These are phyloP conservation scores for Forsythia suspensa DNA, from an alignment of 257 asterid genomes.

Conservation along the genomic window DNA sequence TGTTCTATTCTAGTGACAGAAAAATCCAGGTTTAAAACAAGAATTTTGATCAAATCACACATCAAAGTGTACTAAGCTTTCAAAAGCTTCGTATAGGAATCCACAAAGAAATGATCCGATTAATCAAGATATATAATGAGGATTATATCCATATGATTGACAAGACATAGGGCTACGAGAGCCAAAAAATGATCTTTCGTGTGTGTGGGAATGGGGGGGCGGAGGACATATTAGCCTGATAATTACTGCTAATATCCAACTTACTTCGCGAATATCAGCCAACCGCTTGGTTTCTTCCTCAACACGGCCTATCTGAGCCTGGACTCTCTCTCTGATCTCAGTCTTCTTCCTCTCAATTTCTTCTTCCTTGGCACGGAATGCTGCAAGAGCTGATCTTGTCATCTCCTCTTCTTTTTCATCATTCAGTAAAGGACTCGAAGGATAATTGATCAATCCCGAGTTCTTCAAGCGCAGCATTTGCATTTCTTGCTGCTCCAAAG, in stretches of 20 bases:
- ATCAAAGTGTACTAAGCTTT: neutral
- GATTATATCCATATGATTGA: neutral
- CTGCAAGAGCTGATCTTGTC: constrained; percentile 66
- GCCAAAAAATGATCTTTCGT: neutral
- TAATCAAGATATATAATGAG: neutral
- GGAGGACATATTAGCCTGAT: neutral
- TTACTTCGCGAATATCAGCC: constrained; percentile 82
- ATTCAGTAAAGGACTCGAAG: constrained; percentile 44
- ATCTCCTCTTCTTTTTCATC: constrained; percentile 84
- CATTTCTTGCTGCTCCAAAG: constrained; percentile 32
- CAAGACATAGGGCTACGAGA: neutral
- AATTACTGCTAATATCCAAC: neutral
- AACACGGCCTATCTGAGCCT: constrained; percentile 77
- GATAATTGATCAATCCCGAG: constrained; percentile 48
- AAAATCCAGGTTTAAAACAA: neutral
- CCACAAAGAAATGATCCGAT: neutral
- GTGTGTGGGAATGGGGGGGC: too few relatives aligned
- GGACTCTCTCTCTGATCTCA: constrained; percentile 61
- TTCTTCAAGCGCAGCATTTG: constrained; percentile 45
- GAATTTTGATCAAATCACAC: neutral
- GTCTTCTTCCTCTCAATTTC: constrained; percentile 78
- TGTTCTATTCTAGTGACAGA: neutral
- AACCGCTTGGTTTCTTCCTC: constrained; percentile 79
- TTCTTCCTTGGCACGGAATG: constrained; percentile 76
- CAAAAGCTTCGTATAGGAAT: too few relatives aligned